Conservation (phyloP, 139 green algal genomes). For the Coelastrella sp. region DNA sequence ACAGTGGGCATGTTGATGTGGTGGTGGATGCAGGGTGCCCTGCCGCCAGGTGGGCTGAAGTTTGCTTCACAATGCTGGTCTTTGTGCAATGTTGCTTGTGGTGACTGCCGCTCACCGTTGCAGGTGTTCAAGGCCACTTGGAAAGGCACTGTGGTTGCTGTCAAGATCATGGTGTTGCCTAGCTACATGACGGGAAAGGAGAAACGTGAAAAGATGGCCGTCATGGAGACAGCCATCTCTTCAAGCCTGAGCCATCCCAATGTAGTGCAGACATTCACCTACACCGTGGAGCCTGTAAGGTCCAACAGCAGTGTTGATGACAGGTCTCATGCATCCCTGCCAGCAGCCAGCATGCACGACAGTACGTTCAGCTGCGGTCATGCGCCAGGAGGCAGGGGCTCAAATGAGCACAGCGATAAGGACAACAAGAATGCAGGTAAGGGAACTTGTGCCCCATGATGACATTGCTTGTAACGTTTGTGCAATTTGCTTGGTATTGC, state of each 20-base stretch:
- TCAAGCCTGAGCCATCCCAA: constrained; percentile 50
- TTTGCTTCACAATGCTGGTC: too few species aligned
- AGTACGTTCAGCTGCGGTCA: constrained; percentile 8
- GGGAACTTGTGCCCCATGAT: too few species aligned
- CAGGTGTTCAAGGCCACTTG: constrained; percentile 53
- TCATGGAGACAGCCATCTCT: constrained; percentile 65
- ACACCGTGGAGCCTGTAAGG: constrained; percentile 47
- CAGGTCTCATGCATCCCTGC: neutral
- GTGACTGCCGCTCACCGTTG: too few species aligned
- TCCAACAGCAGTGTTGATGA: neutral
- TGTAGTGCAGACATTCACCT: constrained; percentile 55
- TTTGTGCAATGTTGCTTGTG: too few species aligned
- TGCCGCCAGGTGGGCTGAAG: too few species aligned
- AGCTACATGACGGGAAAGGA: constrained; percentile 54
- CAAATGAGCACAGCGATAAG: neutral
- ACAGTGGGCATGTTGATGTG: too few species aligned
- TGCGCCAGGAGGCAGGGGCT: neutral
- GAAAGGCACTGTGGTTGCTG: constrained; percentile 51
- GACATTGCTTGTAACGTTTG: too few species aligned
- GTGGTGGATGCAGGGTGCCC: too few species aligned
- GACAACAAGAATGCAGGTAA: neutral
- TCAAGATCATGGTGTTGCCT: constrained; percentile 61
- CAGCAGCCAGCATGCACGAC: constrained; percentile 36
- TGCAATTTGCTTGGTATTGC: neutral
- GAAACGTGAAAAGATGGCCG: constrained; percentile 54